These are phyloP conservation scores for Chlorella vulgaris DNA, from an alignment of 139 green algal species.

Conservation along the genomic window DNA sequence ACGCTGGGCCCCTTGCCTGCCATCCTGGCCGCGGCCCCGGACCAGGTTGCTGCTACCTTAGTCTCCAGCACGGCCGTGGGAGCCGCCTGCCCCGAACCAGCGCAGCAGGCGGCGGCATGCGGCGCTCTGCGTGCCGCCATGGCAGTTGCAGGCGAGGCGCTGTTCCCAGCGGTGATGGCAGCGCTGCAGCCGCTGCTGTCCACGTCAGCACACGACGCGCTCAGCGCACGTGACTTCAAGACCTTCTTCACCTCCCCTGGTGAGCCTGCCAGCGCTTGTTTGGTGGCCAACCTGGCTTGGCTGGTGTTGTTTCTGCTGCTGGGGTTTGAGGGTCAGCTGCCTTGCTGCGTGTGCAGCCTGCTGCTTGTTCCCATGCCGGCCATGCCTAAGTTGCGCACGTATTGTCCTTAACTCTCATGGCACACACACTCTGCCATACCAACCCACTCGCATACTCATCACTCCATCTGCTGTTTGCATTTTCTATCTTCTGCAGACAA, in stretches of 20 bases:
- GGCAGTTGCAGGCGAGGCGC: conserved; percentile 33
- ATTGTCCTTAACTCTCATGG: too few relatives aligned
- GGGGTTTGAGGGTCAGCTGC: too few relatives aligned
- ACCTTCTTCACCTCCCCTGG: conserved; percentile 69
- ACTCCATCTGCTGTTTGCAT: background rate
- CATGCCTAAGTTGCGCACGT: too few relatives aligned
- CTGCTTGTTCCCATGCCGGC: too few relatives aligned
- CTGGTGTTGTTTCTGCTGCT: background rate
- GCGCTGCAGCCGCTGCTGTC: conserved; percentile 44
- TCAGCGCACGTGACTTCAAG: conserved; percentile 54
- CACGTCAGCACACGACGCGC: conserved; percentile 57
- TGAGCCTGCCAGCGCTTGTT: too few relatives aligned
- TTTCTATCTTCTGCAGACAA: conserved; percentile 3
- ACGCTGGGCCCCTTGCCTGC: conserved; percentile 23
- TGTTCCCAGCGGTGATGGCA: conserved; percentile 51
- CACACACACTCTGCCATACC: too few relatives aligned
- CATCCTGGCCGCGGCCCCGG: background rate
- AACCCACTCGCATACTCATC: background rate
- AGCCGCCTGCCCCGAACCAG: background rate
- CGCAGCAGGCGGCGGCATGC: conserved; percentile 49
- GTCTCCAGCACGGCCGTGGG: background rate
- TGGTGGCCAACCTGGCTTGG: too few relatives aligned
- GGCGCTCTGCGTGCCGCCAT: conserved; percentile 62
- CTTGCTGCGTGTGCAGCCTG: too few relatives aligned
- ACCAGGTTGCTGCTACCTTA: conserved; percentile 1